Evolutionary conservation across 1,284 basidiomycete species (phyloP), one percentile per base, ranked within the genome.

Genomic region (Irpex sp.): DNA sequence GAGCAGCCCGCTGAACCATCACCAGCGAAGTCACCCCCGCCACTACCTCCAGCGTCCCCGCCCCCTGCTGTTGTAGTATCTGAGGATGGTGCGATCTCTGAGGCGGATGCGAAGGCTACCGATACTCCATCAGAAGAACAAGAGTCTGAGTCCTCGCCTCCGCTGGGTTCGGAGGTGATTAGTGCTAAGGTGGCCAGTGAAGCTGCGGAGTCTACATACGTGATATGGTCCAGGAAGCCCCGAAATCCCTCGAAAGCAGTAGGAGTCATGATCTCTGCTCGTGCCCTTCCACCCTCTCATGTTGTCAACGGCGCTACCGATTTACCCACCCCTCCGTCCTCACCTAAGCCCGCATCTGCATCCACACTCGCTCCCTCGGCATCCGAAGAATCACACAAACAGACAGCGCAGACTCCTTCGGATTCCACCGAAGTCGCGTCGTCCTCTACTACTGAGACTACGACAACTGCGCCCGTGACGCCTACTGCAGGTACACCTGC

Each of bases 161-260:
- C 65, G 13, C 7, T 49, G 19, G 54, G 58, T 26, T 54, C 64
- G 9, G 59, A 44, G 11, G 55, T 59, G 17, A 58, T 61, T 5
- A 52, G 59, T 26, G 57, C 57, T 21, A 57, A n/a, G 13, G 13
- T 59, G 19, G 60, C 60, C 36, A 58, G 58, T 44, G 37, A 57
- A 21, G 36, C 61, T 11, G 34, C 57, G 11, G 64, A 57, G 34
- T 62, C 61, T 8, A 66, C 73, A 40, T 87, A 81, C 78, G 86
- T 83, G 7, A 81, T 91, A 38, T 91, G 88, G 88, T 88, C 89
- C 0, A 81, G 82, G 31, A 81, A 87, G 36, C 89, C 89, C 0
- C 75, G 78, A 9, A 76, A 89, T 70, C 89, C 89, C 1, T 74
- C 80, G 2, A 72, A 74, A 60, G 88, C 88, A 0, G 87, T 87